Evolutionary conservation across 306 rosid species (phyloP), one percentile per base, ranked within the genome.

Genomic region (Cucumis hystrix): DNA sequence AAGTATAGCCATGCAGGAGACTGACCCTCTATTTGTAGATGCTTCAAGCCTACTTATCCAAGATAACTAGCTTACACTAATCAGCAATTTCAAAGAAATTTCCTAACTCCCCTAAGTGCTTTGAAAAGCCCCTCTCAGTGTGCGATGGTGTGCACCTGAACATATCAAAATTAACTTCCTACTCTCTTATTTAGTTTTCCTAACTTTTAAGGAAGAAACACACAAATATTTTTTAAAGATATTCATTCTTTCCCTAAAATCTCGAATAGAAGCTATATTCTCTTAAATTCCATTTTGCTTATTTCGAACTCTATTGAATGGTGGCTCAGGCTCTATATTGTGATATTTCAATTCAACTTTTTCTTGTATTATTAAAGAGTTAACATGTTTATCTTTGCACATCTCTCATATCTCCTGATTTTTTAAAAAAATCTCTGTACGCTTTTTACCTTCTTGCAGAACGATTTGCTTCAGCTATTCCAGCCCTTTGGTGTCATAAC

Each of bases 401-500:
- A 52, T 17, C 43, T 49, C 61, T 8, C 45, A 15, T 63, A 21
- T 25, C 45, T 45, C 12, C 11, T 51, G 52, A 80, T 18, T 60
- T 33, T 83, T 69, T 37, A 0, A 64, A 83, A 45, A 47, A 47
- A 47, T 10, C 16, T 70, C 74, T 45, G 16, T 18, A 39, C 49
- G 51, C 30, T 47, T 84, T 28, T 83, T 35, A 30, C 37, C 30
- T 52, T 74, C 58, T 58, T 65, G 83, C 89, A 96, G 99, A 96
- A 96, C 79, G 99, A 96, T 88, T 85, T 96, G 79, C 99, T 96
- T 76, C 99, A 91, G 87, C 87, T 96, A 87, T 96, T 96, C 87
- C 97, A 92, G 86, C 96, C 98, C 64, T 92, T 96, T 82, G 99
- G 99, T 79, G 98, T 92, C 77, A 92, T 96, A 82, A 96, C 96